Base-by-base conservation (phyloP, 164 flowering plant genomes). In the Liquidambar formosana region DNA sequence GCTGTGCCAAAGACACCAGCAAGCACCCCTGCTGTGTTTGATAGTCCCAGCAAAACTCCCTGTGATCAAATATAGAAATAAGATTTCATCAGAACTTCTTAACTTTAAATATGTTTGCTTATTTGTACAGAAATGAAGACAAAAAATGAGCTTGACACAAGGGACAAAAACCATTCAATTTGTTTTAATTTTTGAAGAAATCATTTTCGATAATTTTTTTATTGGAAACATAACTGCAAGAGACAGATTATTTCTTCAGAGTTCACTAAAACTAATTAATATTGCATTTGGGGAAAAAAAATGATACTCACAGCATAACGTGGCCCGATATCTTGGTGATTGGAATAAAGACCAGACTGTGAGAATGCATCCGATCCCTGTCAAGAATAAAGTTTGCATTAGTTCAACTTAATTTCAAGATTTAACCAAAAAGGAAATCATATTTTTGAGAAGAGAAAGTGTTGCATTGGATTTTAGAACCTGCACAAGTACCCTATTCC, bases 1-100 rank as follows among this genome's bases (percentile, higher is more conserved):
- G 97, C 97, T 25, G 99, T 95, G 27, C 97, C 99, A 73, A 95
- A 85, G 73, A 95, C 97, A 69, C 97, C 99, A 54, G 97, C 99
- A 33, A 95, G 94, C 65, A 92, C 99, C 63, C 99, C 99, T 11
- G 99, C 99, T 3, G 99, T 95, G 72, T 95, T 95, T 64, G 99
- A 92, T 21, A 92, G 80, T 53, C 99, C 99, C 67, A 92, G 73
- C 66, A 94, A 78, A 53, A 92, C 93, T 65, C 99, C 99, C 99
- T 92, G 83, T 38, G n/a, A 56, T 57, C 13, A 22, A 61, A 15
- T 61, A 53, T 38, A 21, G 15, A 26, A 15, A 51, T 43, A 49
- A 25, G 2, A 38, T 21, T 61, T 51, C 41, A 33, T 64, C 8
- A 14, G 33, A 47, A 46, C 49, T 4, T 14, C 38, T 49, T 53